A percentile compares a stretch with the other conserved stretches of the same genome.
Evolutionary conservation across 2,329 filamentous ascomycete genomes (phyloP).

Genomic region (Fonsecaea multimorphosa): DNA sequence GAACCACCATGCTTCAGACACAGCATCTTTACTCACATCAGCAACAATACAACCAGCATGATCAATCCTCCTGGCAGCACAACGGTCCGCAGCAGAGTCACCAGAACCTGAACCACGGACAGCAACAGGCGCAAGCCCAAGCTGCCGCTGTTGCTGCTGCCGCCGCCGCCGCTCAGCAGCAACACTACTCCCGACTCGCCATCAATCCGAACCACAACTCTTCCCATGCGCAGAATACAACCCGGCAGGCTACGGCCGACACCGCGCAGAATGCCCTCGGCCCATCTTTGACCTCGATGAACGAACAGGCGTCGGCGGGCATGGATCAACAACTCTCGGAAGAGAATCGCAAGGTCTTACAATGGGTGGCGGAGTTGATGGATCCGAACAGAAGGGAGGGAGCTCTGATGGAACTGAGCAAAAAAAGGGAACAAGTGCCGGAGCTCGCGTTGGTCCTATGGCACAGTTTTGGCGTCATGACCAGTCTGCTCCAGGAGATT

Average conservation of each 20-base stretch:
- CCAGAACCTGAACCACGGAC: constrained; percentile 45
- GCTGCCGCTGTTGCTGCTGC: constrained; percentile 58
- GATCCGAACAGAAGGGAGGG: constrained; percentile 87
- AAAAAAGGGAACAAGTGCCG: constrained; percentile 97
- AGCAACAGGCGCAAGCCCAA: constrained; percentile 46
- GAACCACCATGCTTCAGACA: constrained; percentile 52
- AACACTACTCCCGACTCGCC: constrained; percentile 75
- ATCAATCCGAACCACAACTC: constrained; percentile 63
- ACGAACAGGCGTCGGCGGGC: constrained; percentile 40
- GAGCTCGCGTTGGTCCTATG: constrained; percentile 95
- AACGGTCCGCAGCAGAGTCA: constrained; percentile 46
- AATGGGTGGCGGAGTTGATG: constrained; percentile 89
- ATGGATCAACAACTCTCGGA: constrained; percentile 76
- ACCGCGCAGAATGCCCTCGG: constrained; percentile 29
- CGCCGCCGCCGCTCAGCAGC: constrained; percentile 52
- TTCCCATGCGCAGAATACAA: constrained; percentile 29
- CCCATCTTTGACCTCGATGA: constrained; percentile 33
- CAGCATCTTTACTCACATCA: constrained; percentile 68
- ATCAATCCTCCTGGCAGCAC: constrained; percentile 55
- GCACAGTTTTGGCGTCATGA: constrained; percentile 99
- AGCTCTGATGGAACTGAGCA: constrained; percentile 92
- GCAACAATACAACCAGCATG: constrained; percentile 58
- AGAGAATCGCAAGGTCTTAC: constrained; percentile 90
- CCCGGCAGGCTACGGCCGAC: constrained; percentile 35
- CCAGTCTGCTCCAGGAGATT: constrained; percentile 94